These are phyloP conservation scores for Plasmodium blacklocki DNA, from an alignment of 169 alveolate species.

Conservation along the genomic window DNA sequence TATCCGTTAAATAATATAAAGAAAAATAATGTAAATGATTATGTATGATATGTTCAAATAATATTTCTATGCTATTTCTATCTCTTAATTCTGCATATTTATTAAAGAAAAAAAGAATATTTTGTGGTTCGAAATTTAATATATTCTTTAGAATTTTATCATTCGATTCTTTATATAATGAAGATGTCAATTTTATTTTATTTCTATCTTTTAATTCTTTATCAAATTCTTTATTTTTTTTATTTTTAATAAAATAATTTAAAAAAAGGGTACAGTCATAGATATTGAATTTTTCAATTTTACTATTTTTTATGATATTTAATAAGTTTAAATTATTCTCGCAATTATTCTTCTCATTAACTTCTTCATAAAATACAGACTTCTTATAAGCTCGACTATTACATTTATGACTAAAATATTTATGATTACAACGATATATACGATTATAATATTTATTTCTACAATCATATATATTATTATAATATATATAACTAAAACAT, in stretches of 20 bases:
- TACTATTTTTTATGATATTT: constrained; percentile 17
- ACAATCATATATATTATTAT: too few species aligned
- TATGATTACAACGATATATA: too few species aligned
- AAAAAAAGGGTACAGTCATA: constrained; percentile 38
- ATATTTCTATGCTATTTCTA: constrained; percentile 13
- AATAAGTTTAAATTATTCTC: constrained; percentile 30
- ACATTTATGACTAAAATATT: too few species aligned
- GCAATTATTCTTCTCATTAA: constrained; percentile 20
- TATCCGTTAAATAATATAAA: constrained; percentile 18
- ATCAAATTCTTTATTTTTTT: constrained; percentile 19
- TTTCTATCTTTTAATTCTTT: constrained; percentile 12
- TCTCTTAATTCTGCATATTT: constrained; percentile 48
- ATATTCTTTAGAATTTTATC: constrained; percentile 16
- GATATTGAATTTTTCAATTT: constrained; percentile 22
- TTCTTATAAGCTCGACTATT: background rate
- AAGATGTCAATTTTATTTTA: constrained; percentile 24
- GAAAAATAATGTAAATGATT: constrained; percentile 21
- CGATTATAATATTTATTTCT: too few species aligned
- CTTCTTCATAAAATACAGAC: constrained; percentile 57
- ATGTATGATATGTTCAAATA: constrained; percentile 19
- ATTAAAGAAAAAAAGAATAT: constrained; percentile 36
- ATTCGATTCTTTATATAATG: constrained; percentile 42
- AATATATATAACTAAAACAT: too few species aligned
- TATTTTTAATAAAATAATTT: constrained; percentile 50
- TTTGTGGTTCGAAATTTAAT: constrained; percentile 11